A percentile compares a stretch with the other conserved stretches of the same genome.
These are phyloP conservation scores for Naganishia sp. DNA, from an alignment of 1,284 basidiomycete species.

Conservation along the genomic window DNA sequence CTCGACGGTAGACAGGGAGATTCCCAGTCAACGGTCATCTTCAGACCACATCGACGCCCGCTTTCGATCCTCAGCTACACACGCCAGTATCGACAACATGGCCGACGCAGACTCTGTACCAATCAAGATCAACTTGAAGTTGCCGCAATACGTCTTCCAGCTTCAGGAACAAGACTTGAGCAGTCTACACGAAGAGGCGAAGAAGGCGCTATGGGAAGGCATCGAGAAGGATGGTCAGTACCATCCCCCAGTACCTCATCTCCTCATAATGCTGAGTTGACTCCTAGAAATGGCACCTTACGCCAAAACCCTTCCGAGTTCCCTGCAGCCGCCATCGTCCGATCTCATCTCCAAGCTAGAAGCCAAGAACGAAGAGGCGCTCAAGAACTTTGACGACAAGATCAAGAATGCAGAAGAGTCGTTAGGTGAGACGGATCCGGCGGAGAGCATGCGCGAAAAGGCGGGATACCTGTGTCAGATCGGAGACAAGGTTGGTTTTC, in stretches of 20 bases:
- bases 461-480: slow-evolving; percentile 86
- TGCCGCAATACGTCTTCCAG: slow-evolving; percentile 75
- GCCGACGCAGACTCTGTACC: slow-evolving; percentile 70
- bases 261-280: not conserved
- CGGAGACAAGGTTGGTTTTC: slow-evolving; percentile 75
- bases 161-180: slow-evolving; percentile 65
- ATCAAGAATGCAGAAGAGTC: slow-evolving; percentile 85
- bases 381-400: slow-evolving; percentile 74
- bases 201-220: slow-evolving; percentile 67
- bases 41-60: not conserved
- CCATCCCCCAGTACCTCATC: not conserved
- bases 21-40: too few relatives aligned
- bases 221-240: slow-evolving; percentile 80
- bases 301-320: slow-evolving; percentile 50
- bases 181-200: slow-evolving; percentile 68
- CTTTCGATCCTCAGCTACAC: not conserved
- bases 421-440: slow-evolving; percentile 91
- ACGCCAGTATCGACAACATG: slow-evolving; percentile 57
- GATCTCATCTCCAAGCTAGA: slow-evolving; percentile 69
- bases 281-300: slow-evolving; percentile 78
- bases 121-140: slow-evolving; percentile 77
- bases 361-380: slow-evolving; percentile 71
- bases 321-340: slow-evolving; percentile 57
- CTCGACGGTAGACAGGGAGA: not conserved
- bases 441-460: slow-evolving; percentile 78